Conservation (phyloP, 2,329 filamentous ascomycete species). For the Cephalotrichum gorgonifer region DNA sequence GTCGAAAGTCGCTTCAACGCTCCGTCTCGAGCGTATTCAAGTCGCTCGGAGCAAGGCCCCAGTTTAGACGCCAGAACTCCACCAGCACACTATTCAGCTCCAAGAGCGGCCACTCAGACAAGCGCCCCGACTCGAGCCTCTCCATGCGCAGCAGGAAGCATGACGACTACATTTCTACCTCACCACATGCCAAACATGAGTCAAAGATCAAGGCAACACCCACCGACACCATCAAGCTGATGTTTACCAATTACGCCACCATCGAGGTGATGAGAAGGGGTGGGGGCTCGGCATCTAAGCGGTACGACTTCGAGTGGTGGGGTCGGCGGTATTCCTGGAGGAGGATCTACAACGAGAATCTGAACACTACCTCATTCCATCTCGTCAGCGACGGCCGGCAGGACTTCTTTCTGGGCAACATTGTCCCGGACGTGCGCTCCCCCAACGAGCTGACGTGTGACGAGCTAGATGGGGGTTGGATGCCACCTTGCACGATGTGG, state of each 20-base stretch:
- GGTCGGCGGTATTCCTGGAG: constrained; percentile 78
- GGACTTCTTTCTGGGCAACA: constrained; percentile 61
- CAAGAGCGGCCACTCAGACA: constrained; percentile 1
- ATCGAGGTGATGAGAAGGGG: constrained; percentile 69
- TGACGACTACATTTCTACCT: not conserved
- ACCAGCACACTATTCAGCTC: constrained; percentile 2
- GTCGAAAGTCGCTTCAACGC: constrained; percentile 2
- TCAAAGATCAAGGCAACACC: constrained; percentile 3
- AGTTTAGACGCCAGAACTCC: constrained; percentile 2
- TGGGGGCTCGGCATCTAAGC: constrained; percentile 50
- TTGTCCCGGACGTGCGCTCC: constrained; percentile 70
- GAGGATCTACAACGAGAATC: constrained; percentile 58
- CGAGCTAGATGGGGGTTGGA: constrained; percentile 71
- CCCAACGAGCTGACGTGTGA: constrained; percentile 62
- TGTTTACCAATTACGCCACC: constrained; percentile 96
- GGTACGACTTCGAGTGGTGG: constrained; percentile 94
- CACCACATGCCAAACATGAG: not conserved
- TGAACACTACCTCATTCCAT: constrained; percentile 65
- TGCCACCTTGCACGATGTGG: constrained; percentile 85
- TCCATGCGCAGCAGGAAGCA: not conserved
- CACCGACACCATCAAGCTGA: constrained; percentile 75
- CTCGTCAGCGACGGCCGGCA: constrained; percentile 57
- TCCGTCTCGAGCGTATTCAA: constrained; percentile 6
- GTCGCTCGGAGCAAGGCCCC: constrained; percentile 3
- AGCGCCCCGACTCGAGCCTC: not conserved